Evolutionary conservation across 2,329 filamentous ascomycete genomes (phyloP).

Genomic region (Xylaria sp.): DNA sequence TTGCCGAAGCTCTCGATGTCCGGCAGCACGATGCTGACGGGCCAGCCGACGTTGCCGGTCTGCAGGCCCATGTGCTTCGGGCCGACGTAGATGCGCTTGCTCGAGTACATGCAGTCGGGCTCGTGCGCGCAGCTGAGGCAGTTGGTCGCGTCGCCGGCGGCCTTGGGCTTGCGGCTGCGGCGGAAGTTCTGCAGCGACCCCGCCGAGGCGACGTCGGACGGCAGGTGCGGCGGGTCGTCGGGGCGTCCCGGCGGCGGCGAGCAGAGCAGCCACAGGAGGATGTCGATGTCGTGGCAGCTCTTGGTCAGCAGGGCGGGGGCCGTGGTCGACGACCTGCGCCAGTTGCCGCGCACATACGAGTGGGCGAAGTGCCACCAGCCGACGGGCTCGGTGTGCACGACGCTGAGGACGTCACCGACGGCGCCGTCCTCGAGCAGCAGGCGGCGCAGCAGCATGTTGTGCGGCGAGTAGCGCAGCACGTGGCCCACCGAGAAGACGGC

Average conservation of each 20-base stretch:
- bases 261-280: constrained; percentile 87
- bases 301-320: constrained; percentile 88
- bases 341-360: constrained; percentile 90
- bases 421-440: constrained; percentile 73
- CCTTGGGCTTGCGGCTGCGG: constrained; percentile 71
- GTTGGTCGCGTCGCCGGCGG: constrained; percentile 79
- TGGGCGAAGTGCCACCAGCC: constrained; percentile 97
- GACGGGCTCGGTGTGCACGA: constrained; percentile 92
- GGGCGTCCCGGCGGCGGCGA: constrained; percentile 59
- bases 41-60: constrained; percentile 74
- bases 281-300: constrained; percentile 94
- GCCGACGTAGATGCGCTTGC: constrained; percentile 79
- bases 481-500: constrained; percentile 87
- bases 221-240: constrained; percentile 66
- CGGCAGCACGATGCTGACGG: constrained; percentile 84
- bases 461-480: constrained; percentile 89
- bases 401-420: constrained; percentile 82
- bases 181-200: constrained; percentile 81
- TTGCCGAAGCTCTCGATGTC: constrained; percentile 80
- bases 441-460: constrained; percentile 83
- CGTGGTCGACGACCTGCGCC: constrained; percentile 78
- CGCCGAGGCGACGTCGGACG: constrained; percentile 72
- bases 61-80: constrained; percentile 61
- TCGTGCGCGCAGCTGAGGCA: constrained; percentile 81
- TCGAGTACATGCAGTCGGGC: constrained; percentile 78